phyloP scores from a whole-genome alignment of 345 rosid species.

The Moricandia moricandioides region DNA sequence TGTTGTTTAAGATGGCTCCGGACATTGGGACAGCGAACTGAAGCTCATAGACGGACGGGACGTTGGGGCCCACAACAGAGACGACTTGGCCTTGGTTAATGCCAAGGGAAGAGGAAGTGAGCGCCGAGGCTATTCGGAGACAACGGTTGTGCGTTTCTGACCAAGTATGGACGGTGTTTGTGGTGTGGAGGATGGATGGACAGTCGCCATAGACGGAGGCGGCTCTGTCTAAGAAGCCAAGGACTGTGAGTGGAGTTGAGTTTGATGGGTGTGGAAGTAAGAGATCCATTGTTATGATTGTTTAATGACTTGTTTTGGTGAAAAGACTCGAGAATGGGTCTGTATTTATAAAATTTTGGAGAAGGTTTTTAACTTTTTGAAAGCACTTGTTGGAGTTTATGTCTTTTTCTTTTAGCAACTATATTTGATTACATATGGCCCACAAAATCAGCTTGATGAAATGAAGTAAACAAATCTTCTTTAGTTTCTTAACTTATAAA shows the following conservation, averaged over 20 bases:
- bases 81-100: conserved; percentile 50
- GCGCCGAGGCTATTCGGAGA: conserved; percentile 70
- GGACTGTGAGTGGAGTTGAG: conserved; percentile 42
- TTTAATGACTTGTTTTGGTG: background rate
- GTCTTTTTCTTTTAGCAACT: conserved; percentile 5
- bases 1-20: conserved; percentile 59
- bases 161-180: conserved; percentile 58
- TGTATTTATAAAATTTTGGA: conserved; percentile 19
- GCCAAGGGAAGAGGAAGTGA: conserved; percentile 46
- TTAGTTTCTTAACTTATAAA: conserved; percentile 21
- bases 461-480: conserved; percentile 27
- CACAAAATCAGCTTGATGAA: conserved; percentile 26
- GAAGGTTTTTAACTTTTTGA: background rate
- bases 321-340: background rate
- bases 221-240: conserved; percentile 55
- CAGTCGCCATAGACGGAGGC: conserved; percentile 78
- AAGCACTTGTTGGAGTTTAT: background rate
- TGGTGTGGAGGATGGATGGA: conserved; percentile 54
- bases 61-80: conserved; percentile 61
- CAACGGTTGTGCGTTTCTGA: conserved; percentile 71
- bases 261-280: conserved; percentile 39
- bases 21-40: conserved; percentile 74
- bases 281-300: conserved; percentile 34
- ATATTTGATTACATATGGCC: conserved; percentile 30
- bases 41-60: conserved; percentile 65